Base-by-base conservation (phyloP, 2,329 filamentous ascomycete species). In the Graphiopsis chlorocephala region DNA sequence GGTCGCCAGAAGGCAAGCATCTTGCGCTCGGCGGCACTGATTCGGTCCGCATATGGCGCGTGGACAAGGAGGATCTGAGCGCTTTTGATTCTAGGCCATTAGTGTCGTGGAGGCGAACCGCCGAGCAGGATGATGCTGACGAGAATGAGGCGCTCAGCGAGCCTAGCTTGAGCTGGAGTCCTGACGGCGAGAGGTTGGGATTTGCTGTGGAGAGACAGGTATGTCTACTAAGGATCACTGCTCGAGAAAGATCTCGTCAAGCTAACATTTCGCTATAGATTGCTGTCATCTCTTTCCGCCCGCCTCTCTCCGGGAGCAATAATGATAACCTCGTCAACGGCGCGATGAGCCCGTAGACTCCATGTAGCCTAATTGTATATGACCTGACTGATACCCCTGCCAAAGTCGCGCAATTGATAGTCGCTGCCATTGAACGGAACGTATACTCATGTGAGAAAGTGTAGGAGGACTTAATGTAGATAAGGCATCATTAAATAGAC, bases 151-250 rank as follows among this genome's bases (percentile, higher is more conserved):
- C 38, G 8, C 50, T 64, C 29, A 59, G 62, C 15, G 72, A 76
- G 65, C 75, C 75, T 10, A 75, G 71, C 66, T 73, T 86, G 60
- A 78, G 78, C 31, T 86, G 84, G 84, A 83, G 84, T 71, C 77
- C 76, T 14, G 81, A 85, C 71, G 82, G 83, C n/a, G 82, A 82
- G 69, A 83, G 79, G 69, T 75, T 86, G 64, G 81, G 80, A 1
- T 82, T 83, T 70, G 72, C 72, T 5, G 65, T 68, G 1, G 72
- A 72, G 31, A 79, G 78, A 67, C 79, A 83, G 79, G 82, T 84
- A 75, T 47, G 75, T 71, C 52, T 55, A 17, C 23, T 11, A 26
- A 45, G 0, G n/a, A 29, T 15, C 1, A n/a, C 20, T 33, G 5
- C n/a, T 12, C 28, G n/a, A 17, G 23, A 5, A 3, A 3, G 20